These are phyloP conservation scores for Plasmopara halstedii DNA, from an alignment of 352 stramenopile species.

Conservation along the genomic window DNA sequence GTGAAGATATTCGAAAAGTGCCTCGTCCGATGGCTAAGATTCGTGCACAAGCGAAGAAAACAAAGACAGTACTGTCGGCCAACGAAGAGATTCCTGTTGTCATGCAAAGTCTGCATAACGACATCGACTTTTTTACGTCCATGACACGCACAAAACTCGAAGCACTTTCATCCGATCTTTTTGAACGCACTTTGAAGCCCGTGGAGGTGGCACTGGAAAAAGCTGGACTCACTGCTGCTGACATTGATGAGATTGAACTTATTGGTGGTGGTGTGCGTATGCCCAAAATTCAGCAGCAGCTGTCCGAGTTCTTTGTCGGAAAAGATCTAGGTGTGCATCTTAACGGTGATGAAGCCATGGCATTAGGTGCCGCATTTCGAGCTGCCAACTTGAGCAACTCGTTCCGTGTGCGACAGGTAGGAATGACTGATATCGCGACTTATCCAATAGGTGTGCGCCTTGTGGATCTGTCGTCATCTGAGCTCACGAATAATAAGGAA, in stretches of 20 bases:
- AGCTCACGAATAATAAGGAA: slow-evolving; percentile 33
- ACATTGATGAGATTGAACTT: slow-evolving; percentile 95
- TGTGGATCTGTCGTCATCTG: slow-evolving; percentile 55
- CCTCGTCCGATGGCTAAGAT: slow-evolving; percentile 93
- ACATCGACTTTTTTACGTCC: slow-evolving; percentile 89
- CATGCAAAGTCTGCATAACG: slow-evolving; percentile 91
- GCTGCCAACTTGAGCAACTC: slow-evolving; percentile 94
- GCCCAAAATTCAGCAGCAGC: slow-evolving; percentile 90
- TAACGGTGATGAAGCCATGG: slow-evolving; percentile 98
- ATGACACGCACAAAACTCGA: slow-evolving; percentile 91
- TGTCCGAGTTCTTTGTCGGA: slow-evolving; percentile 59
- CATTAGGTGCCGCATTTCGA: slow-evolving; percentile 92
- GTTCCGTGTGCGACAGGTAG: slow-evolving; percentile 93
- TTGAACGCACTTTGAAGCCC: slow-evolving; percentile 77
- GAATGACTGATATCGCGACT: slow-evolving; percentile 89
- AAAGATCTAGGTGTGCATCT: slow-evolving; percentile 94
- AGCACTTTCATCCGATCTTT: slow-evolving; percentile 83
- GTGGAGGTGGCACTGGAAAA: slow-evolving; percentile 82
- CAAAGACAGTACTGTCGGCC: slow-evolving; percentile 95
- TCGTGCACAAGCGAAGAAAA: slow-evolving; percentile 92
- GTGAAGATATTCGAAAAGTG: slow-evolving; percentile 85
- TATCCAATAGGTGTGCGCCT: slow-evolving; percentile 87
- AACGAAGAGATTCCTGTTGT: slow-evolving; percentile 96
- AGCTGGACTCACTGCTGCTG: slow-evolving; percentile 82
- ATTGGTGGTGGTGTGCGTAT: slow-evolving; percentile 95